Evolutionary conservation across 495 filamentous ascomycete genomes (phyloP).

Genomic region (Podospora sp.): DNA sequence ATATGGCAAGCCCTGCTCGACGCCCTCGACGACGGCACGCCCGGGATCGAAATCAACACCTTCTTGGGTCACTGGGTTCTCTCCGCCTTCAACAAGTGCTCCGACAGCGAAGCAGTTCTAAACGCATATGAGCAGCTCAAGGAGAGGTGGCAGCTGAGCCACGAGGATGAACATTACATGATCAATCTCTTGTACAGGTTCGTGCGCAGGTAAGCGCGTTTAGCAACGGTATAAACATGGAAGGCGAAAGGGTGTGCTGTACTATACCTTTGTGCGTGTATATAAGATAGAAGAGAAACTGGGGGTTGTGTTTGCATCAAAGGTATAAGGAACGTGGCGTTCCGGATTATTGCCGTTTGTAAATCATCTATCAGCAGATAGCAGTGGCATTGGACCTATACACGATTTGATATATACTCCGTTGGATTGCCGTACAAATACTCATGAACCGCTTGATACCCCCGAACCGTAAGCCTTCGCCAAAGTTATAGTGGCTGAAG

Average conservation of each 20-base stretch:
- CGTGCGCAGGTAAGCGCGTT: conserved; percentile 13
- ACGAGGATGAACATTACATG: conserved; percentile 42
- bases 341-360: no score
- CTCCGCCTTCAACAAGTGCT: conserved; percentile 49
- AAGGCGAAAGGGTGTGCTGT: neutral
- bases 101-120: conserved; percentile 38
- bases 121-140: conserved; percentile 46
- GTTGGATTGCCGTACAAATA: no score
- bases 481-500: no score
- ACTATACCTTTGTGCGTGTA: neutral
- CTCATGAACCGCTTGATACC: no score
- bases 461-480: no score
- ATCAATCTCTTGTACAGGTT: conserved; percentile 33
- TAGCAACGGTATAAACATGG: neutral
- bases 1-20: conserved; percentile 50
- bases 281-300: neutral
- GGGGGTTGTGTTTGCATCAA: no score
- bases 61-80: conserved; percentile 55
- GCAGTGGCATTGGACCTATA: no score
- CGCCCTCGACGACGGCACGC: conserved; percentile 41
- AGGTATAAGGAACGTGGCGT: no score
- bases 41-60: conserved; percentile 46
- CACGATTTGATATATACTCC: no score
- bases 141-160: conserved; percentile 40
- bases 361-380: no score